These are phyloP conservation scores for Zarea fungicola DNA, from an alignment of 2,329 filamentous ascomycete genomes.

Conservation along the genomic window DNA sequence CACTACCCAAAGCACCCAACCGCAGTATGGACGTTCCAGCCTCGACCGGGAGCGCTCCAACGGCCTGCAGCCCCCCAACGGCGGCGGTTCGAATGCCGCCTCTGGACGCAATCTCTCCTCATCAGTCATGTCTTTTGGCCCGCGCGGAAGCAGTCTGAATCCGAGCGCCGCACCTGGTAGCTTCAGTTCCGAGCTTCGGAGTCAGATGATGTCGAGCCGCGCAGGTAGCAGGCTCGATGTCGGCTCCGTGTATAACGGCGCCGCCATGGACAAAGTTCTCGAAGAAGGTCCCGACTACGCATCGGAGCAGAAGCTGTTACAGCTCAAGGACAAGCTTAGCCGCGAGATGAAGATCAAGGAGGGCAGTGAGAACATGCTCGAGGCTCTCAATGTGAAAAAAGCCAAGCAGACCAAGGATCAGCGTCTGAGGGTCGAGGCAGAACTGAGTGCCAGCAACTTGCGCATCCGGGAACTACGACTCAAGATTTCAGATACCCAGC, in stretches of 20 bases:
- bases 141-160: constrained; percentile 64
- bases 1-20: constrained; percentile 32
- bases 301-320: constrained; percentile 68
- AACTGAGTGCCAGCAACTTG: constrained; percentile 82
- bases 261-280: constrained; percentile 52
- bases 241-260: constrained; percentile 30
- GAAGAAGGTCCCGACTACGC: constrained; percentile 49
- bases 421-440: constrained; percentile 72
- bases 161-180: constrained; percentile 71
- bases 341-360: constrained; percentile 98
- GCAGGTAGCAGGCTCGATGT: constrained; percentile 32
- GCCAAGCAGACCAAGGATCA: constrained; percentile 92
- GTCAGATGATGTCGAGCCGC: constrained; percentile 52
- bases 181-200: constrained; percentile 84
- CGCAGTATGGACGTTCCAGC: constrained; percentile 32
- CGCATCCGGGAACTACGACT: constrained; percentile 57
- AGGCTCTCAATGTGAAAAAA: constrained; percentile 90
- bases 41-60: constrained; percentile 49
- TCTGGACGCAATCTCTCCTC: constrained; percentile 42
- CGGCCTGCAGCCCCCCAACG: constrained; percentile 46
- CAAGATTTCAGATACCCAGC: constrained; percentile 56
- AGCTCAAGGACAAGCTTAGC: constrained; percentile 78
- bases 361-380: constrained; percentile 94
- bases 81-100: constrained; percentile 24
- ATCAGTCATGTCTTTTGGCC: constrained; percentile 56